A percentile compares a stretch with the other conserved stretches of the same genome.
Evolutionary conservation across 2,329 filamentous ascomycete species (phyloP).

Genomic region (Alternaria novae-zelandiae): DNA sequence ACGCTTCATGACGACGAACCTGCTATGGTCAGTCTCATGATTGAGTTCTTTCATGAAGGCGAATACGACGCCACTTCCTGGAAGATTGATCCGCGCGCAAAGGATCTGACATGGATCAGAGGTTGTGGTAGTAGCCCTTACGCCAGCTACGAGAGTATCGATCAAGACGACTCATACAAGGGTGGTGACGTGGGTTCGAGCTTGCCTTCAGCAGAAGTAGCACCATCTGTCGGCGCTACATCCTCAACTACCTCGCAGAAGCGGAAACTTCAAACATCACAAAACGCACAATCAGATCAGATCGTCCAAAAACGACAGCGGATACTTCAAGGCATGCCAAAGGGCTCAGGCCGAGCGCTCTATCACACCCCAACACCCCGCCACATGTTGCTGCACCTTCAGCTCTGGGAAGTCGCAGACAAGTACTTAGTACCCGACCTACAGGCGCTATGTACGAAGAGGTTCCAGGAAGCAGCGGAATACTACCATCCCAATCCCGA

Average conservation of each 20-base stretch:
- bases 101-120: neutral
- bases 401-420: neutral
- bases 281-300: accelerated
- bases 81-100: neutral
- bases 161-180: neutral
- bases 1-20: neutral
- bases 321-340: neutral
- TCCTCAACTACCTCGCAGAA: neutral
- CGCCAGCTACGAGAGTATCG: accelerated
- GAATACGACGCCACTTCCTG: neutral
- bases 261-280: neutral
- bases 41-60: neutral
- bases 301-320: neutral
- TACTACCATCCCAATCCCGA: neutral
- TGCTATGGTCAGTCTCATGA: neutral
- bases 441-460: neutral
- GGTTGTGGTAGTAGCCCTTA: neutral
- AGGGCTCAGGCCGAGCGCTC: neutral
- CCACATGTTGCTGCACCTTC: neutral
- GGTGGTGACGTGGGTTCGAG: neutral
- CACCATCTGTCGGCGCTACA: neutral
- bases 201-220: neutral
- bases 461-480: neutral
- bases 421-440: neutral
- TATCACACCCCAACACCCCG: neutral